A percentile compares a stretch with the other conserved stretches of the same genome.
Conservation (phyloP, 2,329 filamentous ascomycete species). For the Ceratocystis variospora region DNA sequence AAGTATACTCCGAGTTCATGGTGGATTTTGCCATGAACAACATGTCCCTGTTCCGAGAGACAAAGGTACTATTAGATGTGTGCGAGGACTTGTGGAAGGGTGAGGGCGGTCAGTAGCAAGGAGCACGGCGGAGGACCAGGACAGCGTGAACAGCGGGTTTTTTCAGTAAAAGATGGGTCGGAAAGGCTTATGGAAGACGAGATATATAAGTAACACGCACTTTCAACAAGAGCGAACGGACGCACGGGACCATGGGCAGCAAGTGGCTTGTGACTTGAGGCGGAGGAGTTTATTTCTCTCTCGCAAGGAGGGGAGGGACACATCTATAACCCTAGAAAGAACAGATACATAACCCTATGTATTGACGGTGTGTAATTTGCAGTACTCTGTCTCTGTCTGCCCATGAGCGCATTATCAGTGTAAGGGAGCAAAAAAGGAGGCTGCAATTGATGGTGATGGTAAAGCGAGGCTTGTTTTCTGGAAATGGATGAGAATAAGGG, state of each 20-base stretch:
- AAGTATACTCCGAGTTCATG: slow-evolving; percentile 15
- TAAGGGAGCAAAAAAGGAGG: background rate
- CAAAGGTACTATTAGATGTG: slow-evolving; percentile 8
- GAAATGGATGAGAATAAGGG: background rate
- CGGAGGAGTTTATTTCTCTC: background rate
- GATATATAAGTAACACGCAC: background rate
- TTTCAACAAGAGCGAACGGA: background rate
- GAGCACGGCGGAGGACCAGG: background rate
- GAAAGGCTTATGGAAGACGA: background rate
- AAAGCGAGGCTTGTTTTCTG: background rate
- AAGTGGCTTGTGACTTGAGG: background rate
- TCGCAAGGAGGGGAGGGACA: background rate
- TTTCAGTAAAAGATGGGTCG: too few species aligned
- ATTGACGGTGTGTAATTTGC: background rate
- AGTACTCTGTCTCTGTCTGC: too few species aligned
- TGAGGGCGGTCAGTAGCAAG: background rate
- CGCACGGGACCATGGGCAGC: background rate
- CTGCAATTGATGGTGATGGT: background rate
- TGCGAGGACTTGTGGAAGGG: slow-evolving; percentile 8
- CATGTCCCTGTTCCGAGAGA: slow-evolving; percentile 3
- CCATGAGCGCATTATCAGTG: background rate
- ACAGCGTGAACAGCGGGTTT: too few species aligned
- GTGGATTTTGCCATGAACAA: slow-evolving; percentile 10
- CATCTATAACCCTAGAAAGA: background rate
- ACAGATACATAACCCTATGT: background rate